These are phyloP conservation scores for Austroboletus eburneus DNA, from an alignment of 768 basidiomycete species.

Conservation along the genomic window DNA sequence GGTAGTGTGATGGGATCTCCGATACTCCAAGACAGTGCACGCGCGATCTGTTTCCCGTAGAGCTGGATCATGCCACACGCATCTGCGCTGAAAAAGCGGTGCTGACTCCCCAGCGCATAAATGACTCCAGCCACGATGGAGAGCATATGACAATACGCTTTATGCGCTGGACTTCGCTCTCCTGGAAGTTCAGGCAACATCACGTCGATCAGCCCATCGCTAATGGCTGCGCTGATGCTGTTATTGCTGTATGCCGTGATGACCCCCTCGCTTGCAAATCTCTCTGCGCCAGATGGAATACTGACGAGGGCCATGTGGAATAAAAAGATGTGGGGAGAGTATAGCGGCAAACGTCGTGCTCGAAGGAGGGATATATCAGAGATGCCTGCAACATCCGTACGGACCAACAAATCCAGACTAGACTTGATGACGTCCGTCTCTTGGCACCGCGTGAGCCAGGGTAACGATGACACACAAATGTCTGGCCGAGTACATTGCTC, in stretches of 20 bases:
- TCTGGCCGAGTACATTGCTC: slow-evolving; percentile 72
- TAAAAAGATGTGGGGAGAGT: slow-evolving; percentile 72
- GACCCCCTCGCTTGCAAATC: slow-evolving; percentile 80
- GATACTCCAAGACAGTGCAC: slow-evolving; percentile 78
- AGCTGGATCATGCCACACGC: slow-evolving; percentile 83
- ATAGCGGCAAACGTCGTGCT: slow-evolving; percentile 60
- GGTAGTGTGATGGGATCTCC: slow-evolving; percentile 73
- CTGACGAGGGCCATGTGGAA: slow-evolving; percentile 86
- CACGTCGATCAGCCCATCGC: slow-evolving; percentile 67
- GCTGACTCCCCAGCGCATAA: slow-evolving; percentile 55
- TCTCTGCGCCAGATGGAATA: slow-evolving; percentile 73
- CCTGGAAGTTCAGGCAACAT: slow-evolving; percentile 64
- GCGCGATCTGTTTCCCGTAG: slow-evolving; percentile 74
- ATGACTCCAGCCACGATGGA: slow-evolving; percentile 73
- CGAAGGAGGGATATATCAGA: slow-evolving; percentile 63
- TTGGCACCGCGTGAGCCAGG: slow-evolving; percentile 79
- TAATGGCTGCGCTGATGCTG: slow-evolving; percentile 70
- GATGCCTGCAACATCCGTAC: slow-evolving; percentile 64
- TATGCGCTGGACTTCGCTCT: slow-evolving; percentile 75
- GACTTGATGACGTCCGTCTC: slow-evolving; percentile 74
- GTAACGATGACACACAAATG: slow-evolving; percentile 59
- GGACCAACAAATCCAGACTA: slow-evolving; percentile 69
- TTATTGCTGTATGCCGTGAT: slow-evolving; percentile 82
- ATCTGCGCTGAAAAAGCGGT: slow-evolving; percentile 80
- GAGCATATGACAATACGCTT: slow-evolving; percentile 81